Conservation (phyloP, 2,329 filamentous ascomycete species). For the Colletotrichum sp. region DNA sequence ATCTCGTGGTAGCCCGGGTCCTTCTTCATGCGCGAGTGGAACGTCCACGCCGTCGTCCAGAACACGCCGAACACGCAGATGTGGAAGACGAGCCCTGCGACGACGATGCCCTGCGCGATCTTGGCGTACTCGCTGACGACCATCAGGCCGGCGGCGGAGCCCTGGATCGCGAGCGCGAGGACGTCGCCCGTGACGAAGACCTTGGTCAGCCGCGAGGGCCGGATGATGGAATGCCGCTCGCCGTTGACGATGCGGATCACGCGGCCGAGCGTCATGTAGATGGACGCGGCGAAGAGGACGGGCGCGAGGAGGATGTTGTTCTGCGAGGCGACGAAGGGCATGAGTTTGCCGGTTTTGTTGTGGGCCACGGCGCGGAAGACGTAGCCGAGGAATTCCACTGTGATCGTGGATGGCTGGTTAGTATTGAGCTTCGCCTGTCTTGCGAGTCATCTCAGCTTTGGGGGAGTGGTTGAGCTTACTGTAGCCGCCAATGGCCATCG, state of each 20-base stretch:
- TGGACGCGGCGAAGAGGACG: constrained; percentile 51
- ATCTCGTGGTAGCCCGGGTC: neutral
- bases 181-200: constrained; percentile 60
- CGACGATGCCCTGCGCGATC: constrained; percentile 37
- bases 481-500: constrained; percentile 43
- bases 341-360: constrained; percentile 25
- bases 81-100: constrained; percentile 63
- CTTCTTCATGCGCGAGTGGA: neutral
- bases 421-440: constrained; percentile 20
- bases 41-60: constrained; percentile 29
- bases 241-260: constrained; percentile 42
- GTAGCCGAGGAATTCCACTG: constrained; percentile 43
- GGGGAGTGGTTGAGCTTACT: constrained; percentile 32
- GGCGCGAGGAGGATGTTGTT: constrained; percentile 37
- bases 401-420: neutral
- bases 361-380: constrained; percentile 27
- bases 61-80: constrained; percentile 60
- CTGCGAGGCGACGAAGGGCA: constrained; percentile 35
- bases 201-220: constrained; percentile 50
- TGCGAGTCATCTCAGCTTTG: neutral
- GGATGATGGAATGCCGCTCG: constrained; percentile 36
- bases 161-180: constrained; percentile 37
- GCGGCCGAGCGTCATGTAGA: constrained; percentile 55
- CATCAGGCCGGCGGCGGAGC: constrained; percentile 32
- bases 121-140: constrained; percentile 35